Base-by-base conservation (phyloP, 1,284 basidiomycete species). In the Neolentinus lepideus region DNA sequence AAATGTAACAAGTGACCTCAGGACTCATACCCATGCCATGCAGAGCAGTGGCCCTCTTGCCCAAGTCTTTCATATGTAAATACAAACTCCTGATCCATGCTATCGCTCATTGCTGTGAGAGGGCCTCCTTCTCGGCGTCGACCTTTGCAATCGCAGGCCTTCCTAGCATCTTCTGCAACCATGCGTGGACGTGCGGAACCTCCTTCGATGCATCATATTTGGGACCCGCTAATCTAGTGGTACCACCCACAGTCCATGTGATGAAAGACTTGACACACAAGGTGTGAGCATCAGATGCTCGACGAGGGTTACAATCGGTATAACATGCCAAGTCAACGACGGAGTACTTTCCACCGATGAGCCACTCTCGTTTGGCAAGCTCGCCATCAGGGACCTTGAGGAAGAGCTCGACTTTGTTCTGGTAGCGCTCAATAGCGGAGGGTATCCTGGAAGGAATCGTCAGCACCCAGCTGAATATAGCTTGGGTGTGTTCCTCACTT, bases 391-490 rank as follows among this genome's bases (percentile, higher is more conserved):
- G 62, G 2, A 71, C 69, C 10, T 62, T 59, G 48, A 64, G 57
- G 1, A 73, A 66, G 25, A 70, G 68, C 50, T 60, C 51, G 35
- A 62, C 63, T 60, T 72, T 69, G 52, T 66, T 63, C 21, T 59
- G 54, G 60, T 69, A 71, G 12, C 69, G 60, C 55, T 71, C 64
- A 26, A 66, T 59, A 35, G 65, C 67, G 50, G 61, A 63, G 11
- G 64, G 64, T 25, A 65, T 45, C 24, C 45, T 47, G 21, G 9
- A 9, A 19, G 45, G 9, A 9, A 16, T 35, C 33, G 9, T 35
- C 16, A 35, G 9, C 16, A 9, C 33, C 9, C 33, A 35, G 9
- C 33, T 16, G 16, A 16, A 35, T 35, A 35, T 25, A 47, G 24
- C 8, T 19, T 9, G 45, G 11, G 45, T 8, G n/a, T 9, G 45